Evolutionary conservation across 2,329 filamentous ascomycete species (phyloP), one percentile per base, ranked within the genome.

Genomic region (Monosporascus sp.): DNA sequence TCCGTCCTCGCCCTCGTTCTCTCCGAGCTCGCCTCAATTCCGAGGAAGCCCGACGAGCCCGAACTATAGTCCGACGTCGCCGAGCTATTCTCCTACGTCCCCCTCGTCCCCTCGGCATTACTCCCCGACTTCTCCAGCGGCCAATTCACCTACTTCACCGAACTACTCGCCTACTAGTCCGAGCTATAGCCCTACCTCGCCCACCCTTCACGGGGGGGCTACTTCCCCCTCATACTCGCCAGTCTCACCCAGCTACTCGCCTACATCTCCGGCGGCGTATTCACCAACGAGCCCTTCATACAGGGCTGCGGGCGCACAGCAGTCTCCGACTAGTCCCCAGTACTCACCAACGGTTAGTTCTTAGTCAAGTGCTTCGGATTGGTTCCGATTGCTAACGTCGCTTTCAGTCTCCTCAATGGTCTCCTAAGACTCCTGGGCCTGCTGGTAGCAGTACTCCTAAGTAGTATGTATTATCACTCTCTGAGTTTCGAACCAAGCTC

Each of bases 161-260:
- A 83, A 78, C 55, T 90, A 89, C 70, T 86, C 84, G 3, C 85
- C 86, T 3, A 85, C 84, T 6, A 87, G 83, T 60, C 86, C 87
- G 52, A 84, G 79, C 64, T 90, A 89, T 72, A 87, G 83, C 64
- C 85, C 85, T n/a, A 82, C 84, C 3, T 86, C 81, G 49, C 85
- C 77, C 60, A 82, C 77, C 65, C 70, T 79, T 61, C 75, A 69
- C 65, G 71, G 58, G 35, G 69, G 68, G 5, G 68, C 77, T 11
- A 76, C 81, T 35, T 80, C 83, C 57, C 82, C 78, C n/a, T 78
- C 77, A 4, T 88, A 87, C 70, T 83, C 79, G 35, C 87, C 87
- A 47, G 84, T 84, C 3, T 90, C 87, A 48, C 88, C 87, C n/a
- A 82, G 79, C 24, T 92, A 89, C 75, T 91, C 88, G 52, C 88